Conservation (phyloP, 2,329 filamentous ascomycete species). For the Westerdykella aurantiaca region DNA sequence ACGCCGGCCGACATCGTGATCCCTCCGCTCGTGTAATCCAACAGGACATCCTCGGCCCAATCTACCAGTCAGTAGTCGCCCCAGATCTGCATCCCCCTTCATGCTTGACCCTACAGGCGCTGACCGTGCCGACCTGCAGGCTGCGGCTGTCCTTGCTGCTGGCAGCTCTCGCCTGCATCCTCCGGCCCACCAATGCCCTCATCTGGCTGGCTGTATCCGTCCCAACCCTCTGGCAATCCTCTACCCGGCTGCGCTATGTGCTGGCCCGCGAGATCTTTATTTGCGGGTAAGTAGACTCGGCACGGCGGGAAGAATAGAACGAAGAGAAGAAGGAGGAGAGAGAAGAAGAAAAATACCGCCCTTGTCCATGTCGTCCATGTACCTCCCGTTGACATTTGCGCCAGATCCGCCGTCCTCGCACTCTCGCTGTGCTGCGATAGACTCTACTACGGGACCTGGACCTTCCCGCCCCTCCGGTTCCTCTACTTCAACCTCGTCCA, state of each 20-base stretch:
- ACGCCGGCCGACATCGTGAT: neutral
- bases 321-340: neutral
- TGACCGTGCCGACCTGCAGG: constrained; percentile 22
- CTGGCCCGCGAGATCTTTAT: constrained; percentile 59
- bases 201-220: constrained; percentile 70
- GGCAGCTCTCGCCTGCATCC: constrained; percentile 74
- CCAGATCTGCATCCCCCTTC: constrained; percentile 4
- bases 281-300: constrained; percentile 45
- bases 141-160: constrained; percentile 58
- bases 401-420: constrained; percentile 53
- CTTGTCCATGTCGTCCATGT: constrained; percentile 10
- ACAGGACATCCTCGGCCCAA: constrained; percentile 28
- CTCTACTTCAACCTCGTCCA: constrained; percentile 87
- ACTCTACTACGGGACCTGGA: constrained; percentile 77
- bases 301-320: neutral
- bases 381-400: constrained; percentile 13
- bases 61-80: constrained; percentile 18
- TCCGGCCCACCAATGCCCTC: constrained; percentile 83
- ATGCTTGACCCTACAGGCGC: neutral
- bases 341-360: constrained; percentile 2
- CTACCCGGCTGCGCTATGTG: constrained; percentile 43
- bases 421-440: constrained; percentile 65
- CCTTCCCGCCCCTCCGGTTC: constrained; percentile 81
- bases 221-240: constrained; percentile 46
- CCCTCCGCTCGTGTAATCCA: constrained; percentile 30